phyloP scores from a whole-genome alignment of 208 protist species.

The Porcisia deanei region DNA sequence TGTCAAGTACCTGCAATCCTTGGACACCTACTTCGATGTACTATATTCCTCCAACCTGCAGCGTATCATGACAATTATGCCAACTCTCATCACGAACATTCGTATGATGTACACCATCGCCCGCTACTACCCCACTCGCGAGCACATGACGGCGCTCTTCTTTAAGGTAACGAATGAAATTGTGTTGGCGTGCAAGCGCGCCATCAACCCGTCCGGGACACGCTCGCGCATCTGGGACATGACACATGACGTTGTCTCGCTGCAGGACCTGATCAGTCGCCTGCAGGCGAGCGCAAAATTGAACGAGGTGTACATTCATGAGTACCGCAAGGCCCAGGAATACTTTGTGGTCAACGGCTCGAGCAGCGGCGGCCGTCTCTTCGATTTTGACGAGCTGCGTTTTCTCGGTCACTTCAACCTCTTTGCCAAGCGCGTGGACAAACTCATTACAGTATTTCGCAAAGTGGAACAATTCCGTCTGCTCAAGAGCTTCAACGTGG shows the following conservation, averaged over 20 bases:
- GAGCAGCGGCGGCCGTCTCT: constrained; percentile 62
- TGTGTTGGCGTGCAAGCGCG: constrained; percentile 93
- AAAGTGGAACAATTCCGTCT: constrained; percentile 97
- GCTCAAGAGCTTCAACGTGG: constrained; percentile 93
- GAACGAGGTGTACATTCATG: constrained; percentile 93
- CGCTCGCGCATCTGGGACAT: constrained; percentile 93
- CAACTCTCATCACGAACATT: constrained; percentile 95
- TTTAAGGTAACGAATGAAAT: constrained; percentile 98
- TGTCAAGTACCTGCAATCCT: constrained; percentile 96
- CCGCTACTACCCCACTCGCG: constrained; percentile 94
- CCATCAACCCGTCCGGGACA: constrained; percentile 90
- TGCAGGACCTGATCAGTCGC: constrained; percentile 76
- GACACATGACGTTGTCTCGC: constrained; percentile 68
- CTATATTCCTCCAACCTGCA: constrained; percentile 92
- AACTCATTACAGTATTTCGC: constrained; percentile 96
- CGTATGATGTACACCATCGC: constrained; percentile 98
- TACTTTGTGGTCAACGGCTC: constrained; percentile 71
- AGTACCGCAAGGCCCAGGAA: constrained; percentile 92
- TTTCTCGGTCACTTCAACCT: constrained; percentile 98
- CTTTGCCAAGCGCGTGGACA: constrained; percentile 96
- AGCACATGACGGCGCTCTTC: constrained; percentile 97
- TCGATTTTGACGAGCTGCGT: constrained; percentile 94
- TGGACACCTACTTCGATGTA: constrained; percentile 97
- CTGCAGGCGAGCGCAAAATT: constrained; percentile 91
- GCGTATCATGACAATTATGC: constrained; percentile 94